Evolutionary conservation across 306 rosid genomes (phyloP).

Genomic region (Castanea sativa): DNA sequence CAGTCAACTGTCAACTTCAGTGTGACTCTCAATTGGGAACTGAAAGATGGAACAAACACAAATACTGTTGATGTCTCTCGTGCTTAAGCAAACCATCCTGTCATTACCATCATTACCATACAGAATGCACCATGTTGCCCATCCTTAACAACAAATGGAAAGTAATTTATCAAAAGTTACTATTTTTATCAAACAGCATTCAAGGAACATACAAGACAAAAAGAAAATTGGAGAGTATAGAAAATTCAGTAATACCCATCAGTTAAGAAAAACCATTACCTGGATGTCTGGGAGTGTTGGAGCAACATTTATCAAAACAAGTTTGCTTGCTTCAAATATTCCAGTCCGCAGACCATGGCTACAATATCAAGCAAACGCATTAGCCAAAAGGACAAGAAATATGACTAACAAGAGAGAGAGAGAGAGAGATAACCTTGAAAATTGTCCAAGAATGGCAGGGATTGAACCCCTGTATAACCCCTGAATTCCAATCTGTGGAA

Average conservation of each 20-base stretch:
- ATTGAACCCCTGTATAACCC: conserved; percentile 93
- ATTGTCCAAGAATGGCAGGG: conserved; percentile 98
- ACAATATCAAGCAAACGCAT: conserved; percentile 41
- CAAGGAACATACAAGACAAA: conserved; percentile 12
- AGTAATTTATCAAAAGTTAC: neutral
- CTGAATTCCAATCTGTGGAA: conserved; percentile 85
- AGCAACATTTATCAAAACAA: conserved; percentile 77
- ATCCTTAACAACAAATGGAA: neutral
- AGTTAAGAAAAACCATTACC: conserved; percentile 40
- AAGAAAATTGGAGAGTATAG: conserved; percentile 3
- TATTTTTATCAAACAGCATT: conserved; percentile 15
- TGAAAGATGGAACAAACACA: neutral
- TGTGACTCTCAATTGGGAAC: neutral
- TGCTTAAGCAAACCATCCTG: neutral
- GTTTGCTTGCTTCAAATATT: conserved; percentile 92
- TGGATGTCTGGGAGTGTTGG: conserved; percentile 92
- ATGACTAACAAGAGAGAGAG: conserved; percentile 3
- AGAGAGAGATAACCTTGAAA: conserved; percentile 68
- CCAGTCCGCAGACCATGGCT: conserved; percentile 99
- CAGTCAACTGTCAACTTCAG: neutral
- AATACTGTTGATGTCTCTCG: neutral
- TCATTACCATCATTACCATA: neutral
- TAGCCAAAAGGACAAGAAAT: conserved; percentile 25
- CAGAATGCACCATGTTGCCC: neutral
- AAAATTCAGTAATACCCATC: neutral